These are phyloP conservation scores for Aspergillus fructus DNA, from an alignment of 2,329 filamentous ascomycete species.

Conservation along the genomic window DNA sequence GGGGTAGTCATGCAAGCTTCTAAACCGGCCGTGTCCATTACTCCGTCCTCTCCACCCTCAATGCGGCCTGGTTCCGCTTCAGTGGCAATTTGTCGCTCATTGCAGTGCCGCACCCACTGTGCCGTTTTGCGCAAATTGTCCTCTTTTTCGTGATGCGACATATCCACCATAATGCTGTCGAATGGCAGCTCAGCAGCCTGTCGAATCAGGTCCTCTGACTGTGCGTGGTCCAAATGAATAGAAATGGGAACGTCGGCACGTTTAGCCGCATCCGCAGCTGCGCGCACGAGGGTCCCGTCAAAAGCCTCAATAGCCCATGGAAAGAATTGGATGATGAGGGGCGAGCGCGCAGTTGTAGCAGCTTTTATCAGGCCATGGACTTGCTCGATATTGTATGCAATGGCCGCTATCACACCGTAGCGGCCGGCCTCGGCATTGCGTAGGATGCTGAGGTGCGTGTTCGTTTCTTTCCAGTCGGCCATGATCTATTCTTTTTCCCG, in stretches of 20 bases:
- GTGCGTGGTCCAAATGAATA: conserved; percentile 66
- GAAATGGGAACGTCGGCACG: conserved; percentile 59
- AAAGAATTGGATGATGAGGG: conserved; percentile 68
- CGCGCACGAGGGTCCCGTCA: conserved; percentile 51
- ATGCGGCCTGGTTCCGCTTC: conserved; percentile 72
- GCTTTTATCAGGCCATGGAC: conserved; percentile 65
- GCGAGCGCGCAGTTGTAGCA: conserved; percentile 64
- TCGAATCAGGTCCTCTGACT: conserved; percentile 61
- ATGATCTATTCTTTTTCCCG: not conserved
- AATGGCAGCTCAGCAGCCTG: conserved; percentile 61
- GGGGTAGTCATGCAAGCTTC: conserved; percentile 65
- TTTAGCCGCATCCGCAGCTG: conserved; percentile 56
- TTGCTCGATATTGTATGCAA: conserved; percentile 58
- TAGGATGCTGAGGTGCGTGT: conserved; percentile 46
- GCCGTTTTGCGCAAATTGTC: conserved; percentile 66
- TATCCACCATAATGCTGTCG: conserved; percentile 75
- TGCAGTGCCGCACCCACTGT: conserved; percentile 63
- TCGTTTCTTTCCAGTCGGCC: conserved; percentile 13
- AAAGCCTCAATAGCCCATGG: conserved; percentile 69
- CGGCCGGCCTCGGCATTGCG: conserved; percentile 53
- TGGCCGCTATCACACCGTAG: conserved; percentile 55
- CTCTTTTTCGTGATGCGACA: conserved; percentile 69
- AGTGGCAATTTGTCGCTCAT: conserved; percentile 64
- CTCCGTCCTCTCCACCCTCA: conserved; percentile 72
- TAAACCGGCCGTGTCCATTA: conserved; percentile 65